Evolutionary conservation across 106 monocot species (phyloP).

Genomic region (Apostasia shenzhenica): DNA sequence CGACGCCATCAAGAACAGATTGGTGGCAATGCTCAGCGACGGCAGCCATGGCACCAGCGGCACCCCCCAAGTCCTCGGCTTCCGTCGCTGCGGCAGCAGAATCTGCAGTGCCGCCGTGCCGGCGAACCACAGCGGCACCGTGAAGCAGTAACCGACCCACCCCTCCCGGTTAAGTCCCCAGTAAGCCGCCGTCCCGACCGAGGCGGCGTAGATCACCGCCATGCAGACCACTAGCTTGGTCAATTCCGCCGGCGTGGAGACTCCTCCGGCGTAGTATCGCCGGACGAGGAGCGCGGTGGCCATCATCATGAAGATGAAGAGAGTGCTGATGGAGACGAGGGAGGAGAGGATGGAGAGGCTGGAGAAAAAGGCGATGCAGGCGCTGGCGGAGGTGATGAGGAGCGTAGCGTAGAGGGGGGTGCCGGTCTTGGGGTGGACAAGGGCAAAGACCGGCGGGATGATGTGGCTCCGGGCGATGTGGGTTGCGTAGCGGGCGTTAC

Average conservation of each 20-base stretch:
- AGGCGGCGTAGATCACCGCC: background rate
- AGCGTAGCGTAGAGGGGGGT: slow-evolving; percentile 81
- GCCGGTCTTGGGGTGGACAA: slow-evolving; percentile 43
- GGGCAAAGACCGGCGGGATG: slow-evolving; percentile 65
- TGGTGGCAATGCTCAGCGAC: background rate
- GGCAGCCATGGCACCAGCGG: slow-evolving; percentile 8
- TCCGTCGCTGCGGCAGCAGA: background rate
- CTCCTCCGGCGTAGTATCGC: slow-evolving; percentile 40
- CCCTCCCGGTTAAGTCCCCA: background rate
- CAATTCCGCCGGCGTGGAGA: background rate
- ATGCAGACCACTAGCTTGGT: background rate
- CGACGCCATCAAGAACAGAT: background rate
- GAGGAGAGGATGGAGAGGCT: slow-evolving; percentile 48
- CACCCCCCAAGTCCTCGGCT: slow-evolving; percentile 2
- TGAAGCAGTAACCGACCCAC: background rate
- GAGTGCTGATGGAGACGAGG: slow-evolving; percentile 74
- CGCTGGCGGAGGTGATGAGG: slow-evolving; percentile 53
- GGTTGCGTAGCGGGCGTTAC: slow-evolving; percentile 43
- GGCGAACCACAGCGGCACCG: background rate
- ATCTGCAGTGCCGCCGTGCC: background rate
- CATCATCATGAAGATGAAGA: slow-evolving; percentile 90
- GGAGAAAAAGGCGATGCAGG: slow-evolving; percentile 73
- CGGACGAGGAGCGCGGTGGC: slow-evolving; percentile 68
- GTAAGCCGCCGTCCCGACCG: background rate
- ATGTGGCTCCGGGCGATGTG: slow-evolving; percentile 82